Evolutionary conservation across 495 filamentous ascomycete species (phyloP), one percentile per base, ranked within the genome.

Genomic region (Aspergillus conjunctus): DNA sequence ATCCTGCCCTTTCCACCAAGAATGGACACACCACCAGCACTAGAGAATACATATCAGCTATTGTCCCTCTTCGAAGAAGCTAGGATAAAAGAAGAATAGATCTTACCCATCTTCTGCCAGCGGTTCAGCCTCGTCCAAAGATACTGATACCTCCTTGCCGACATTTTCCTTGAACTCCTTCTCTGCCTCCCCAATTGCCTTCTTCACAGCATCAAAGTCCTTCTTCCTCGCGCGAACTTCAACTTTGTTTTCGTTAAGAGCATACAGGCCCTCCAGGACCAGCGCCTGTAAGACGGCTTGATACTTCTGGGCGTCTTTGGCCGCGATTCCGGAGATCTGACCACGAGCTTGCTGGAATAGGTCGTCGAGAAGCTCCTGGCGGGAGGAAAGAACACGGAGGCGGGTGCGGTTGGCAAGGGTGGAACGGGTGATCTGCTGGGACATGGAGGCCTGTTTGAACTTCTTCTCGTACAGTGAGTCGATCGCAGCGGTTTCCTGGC

Each of bases 371-470:
- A 99, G 79, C 72, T 91, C 89, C 81, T 99, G 93, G 61, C 91
- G 84, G 14, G 91, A 88, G 44, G 81, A 81, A 37, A 99, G 88
- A 44, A 99, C 87, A 65, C 89, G 88, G 68, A 99, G 83, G 43
- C 95, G 87, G 51, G 91, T 92, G 79, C 94, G 93, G 84, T 99
- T 99, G 75, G 92, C 84, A 43, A 98, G 85, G 50, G 91, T 98
- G 41, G 91, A 96, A 62, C 88, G 88, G 44, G 91, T 92, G 79
- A 97, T 97, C 80, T 98, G 95, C 83, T 98, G 95, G 52, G 90
- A 89, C 88, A 97, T 96, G 77, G 87, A 81, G 59, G 93, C 92
- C 76, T 93, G 88, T 84, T 96, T 99, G 86, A 92, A 92, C 80
- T 96, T 97, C 85, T 97, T 97, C 75, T 91, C 88, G 86, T 97